Evolutionary conservation across 2,329 filamentous ascomycete species (phyloP).

Genomic region (Aureobasidium sp.): DNA sequence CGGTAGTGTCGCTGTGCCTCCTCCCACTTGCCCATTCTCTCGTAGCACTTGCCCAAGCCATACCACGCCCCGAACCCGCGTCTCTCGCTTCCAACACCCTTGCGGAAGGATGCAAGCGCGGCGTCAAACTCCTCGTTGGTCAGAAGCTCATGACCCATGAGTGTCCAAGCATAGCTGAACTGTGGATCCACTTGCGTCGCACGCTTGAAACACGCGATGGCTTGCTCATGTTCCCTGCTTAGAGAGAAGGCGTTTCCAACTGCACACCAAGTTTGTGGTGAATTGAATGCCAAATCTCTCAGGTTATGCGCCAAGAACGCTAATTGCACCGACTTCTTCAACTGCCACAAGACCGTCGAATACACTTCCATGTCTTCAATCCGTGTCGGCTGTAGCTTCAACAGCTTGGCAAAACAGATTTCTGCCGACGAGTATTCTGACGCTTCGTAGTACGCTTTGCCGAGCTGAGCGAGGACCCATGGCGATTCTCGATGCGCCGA

Average conservation of each 20-base stretch:
- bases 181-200: slow-evolving; percentile 84
- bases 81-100: slow-evolving; percentile 75
- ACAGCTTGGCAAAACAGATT: slow-evolving; percentile 73
- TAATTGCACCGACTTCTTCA: slow-evolving; percentile 85
- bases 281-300: slow-evolving; percentile 77
- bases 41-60: slow-evolving; percentile 65
- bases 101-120: slow-evolving; percentile 77
- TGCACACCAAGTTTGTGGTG: slow-evolving; percentile 92
- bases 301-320: slow-evolving; percentile 89
- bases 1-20: slow-evolving; percentile 89
- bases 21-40: slow-evolving; percentile 47
- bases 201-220: slow-evolving; percentile 86
- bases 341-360: slow-evolving; percentile 97
- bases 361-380: slow-evolving; percentile 97
- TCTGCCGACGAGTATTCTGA: slow-evolving; percentile 80
- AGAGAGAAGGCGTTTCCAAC: slow-evolving; percentile 93
- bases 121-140: slow-evolving; percentile 97
- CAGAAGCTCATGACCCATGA: slow-evolving; percentile 94
- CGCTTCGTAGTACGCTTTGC: slow-evolving; percentile 85
- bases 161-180: slow-evolving; percentile 91
- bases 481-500: slow-evolving; percentile 77
- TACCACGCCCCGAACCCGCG: slow-evolving; percentile 99
- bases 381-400: slow-evolving; percentile 70
- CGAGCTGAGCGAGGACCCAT: slow-evolving; percentile 87
- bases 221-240: slow-evolving; percentile 87